Evolutionary conservation across 1,284 basidiomycete species (phyloP).

Genomic region (Trichosporon sp.): DNA sequence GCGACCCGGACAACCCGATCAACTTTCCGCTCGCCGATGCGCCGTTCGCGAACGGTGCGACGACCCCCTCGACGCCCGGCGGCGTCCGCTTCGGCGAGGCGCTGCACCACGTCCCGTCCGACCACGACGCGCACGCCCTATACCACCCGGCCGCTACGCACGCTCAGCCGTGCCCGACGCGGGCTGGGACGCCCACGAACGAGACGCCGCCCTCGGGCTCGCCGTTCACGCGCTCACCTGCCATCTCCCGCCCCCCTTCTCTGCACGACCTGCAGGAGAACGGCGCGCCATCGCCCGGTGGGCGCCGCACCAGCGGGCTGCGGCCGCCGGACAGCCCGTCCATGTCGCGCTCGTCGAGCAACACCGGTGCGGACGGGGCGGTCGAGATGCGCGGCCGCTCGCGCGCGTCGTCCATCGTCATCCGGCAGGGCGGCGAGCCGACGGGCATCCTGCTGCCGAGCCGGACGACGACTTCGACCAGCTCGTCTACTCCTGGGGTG

Average conservation of each 20-base stretch:
- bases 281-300: background rate
- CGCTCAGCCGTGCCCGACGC: constrained; percentile 6
- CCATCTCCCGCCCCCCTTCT: constrained; percentile 10
- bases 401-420: background rate
- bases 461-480: background rate
- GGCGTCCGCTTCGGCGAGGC: background rate
- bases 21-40: constrained; percentile 2
- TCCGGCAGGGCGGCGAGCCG: background rate
- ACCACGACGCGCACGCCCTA: background rate
- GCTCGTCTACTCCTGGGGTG: background rate
- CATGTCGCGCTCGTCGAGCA: background rate
- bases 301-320: background rate
- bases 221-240: background rate
- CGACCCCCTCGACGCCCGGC: background rate
- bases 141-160: constrained; percentile 17
- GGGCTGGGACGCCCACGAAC: constrained; percentile 3
- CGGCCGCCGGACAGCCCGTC: background rate
- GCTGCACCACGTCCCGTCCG: background rate
- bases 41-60: background rate
- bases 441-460: background rate
- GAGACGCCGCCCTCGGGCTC: constrained; percentile 1
- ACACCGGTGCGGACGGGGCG: background rate
- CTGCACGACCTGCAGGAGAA: constrained; percentile 15
- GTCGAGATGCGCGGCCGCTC: background rate
- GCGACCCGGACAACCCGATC: constrained; percentile 5